Conservation (phyloP, 352 stramenopile species). For the Phytophthora uliginosa region DNA sequence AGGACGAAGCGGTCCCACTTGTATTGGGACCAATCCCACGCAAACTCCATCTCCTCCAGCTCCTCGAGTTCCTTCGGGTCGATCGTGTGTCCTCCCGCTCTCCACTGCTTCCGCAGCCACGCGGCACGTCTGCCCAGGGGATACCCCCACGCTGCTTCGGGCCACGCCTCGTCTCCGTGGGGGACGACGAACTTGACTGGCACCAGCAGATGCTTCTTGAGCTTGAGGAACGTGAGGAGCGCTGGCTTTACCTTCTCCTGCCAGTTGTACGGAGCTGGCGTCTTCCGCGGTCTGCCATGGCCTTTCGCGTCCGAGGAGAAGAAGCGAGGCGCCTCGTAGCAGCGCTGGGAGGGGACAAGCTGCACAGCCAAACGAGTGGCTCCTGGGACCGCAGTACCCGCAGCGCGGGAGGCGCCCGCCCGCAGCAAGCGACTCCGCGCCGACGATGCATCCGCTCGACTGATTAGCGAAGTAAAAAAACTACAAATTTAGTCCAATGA, state of each 20-base stretch:
- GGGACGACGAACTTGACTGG: slow-evolving; percentile 1
- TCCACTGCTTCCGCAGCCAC: no score
- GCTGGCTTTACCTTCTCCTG: not conserved
- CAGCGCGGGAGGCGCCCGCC: no score
- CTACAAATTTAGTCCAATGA: no score
- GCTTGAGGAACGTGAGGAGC: not conserved
- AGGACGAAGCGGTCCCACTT: no score
- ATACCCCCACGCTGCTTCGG: no score
- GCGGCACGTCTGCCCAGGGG: no score
- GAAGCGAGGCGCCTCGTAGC: not conserved
- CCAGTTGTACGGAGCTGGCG: not conserved
- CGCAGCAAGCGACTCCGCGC: not conserved
- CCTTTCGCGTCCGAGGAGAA: not conserved
- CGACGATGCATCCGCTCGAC: not conserved
- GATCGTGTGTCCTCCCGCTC: not conserved
- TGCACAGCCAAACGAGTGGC: not conserved
- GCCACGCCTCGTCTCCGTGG: not conserved
- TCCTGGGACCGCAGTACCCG: no score
- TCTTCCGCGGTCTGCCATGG: no score
- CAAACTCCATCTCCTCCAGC: no score
- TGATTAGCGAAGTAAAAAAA: no score
- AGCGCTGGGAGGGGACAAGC: not conserved
- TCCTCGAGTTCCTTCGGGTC: not conserved
- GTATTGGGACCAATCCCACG: no score
- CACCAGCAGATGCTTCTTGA: slow-evolving; percentile 1